A percentile compares a stretch with the other conserved stretches of the same genome.
Conservation (phyloP, 495 filamentous ascomycete species). For the Massariosphaeria phaeospora region DNA sequence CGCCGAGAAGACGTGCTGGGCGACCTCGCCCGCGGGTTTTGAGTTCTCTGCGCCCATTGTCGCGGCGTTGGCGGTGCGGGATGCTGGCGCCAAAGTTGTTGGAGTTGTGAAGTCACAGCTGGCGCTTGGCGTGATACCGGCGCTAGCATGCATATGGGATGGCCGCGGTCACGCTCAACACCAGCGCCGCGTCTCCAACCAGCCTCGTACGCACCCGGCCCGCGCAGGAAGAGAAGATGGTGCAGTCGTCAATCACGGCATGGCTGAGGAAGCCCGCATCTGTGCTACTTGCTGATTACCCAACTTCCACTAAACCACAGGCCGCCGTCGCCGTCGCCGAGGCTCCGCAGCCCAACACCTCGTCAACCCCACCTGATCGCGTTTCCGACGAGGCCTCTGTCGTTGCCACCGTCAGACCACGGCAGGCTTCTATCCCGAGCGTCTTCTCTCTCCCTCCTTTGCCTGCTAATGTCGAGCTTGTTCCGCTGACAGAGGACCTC, state of each 20-base stretch:
- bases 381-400: neutral
- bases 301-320: neutral
- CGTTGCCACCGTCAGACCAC: constrained; percentile 7
- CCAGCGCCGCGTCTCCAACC: constrained; percentile 6
- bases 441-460: constrained; percentile 28
- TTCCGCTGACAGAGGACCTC: constrained; percentile 40
- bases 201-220: neutral
- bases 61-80: constrained; percentile 6
- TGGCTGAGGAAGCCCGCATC: constrained; percentile 40
- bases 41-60: constrained; percentile 42
- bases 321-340: neutral
- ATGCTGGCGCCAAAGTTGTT: constrained; percentile 9
- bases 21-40: constrained; percentile 33
- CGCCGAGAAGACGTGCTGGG: constrained; percentile 41
- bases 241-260: constrained; percentile 38
- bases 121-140: constrained; percentile 15
- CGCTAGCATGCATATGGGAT: constrained; percentile 9
- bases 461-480: constrained; percentile 37
- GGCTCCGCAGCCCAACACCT: constrained; percentile 22
- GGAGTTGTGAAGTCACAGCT: constrained; percentile 3
- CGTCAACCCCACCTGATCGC: neutral
- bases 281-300: constrained; percentile 13
- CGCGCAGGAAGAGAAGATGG: neutral
- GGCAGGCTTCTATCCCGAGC: constrained; percentile 9
- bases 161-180: constrained; percentile 12